Conservation (phyloP, 176 grass and related monocot genomes). For the Oryza meridionalis region DNA sequence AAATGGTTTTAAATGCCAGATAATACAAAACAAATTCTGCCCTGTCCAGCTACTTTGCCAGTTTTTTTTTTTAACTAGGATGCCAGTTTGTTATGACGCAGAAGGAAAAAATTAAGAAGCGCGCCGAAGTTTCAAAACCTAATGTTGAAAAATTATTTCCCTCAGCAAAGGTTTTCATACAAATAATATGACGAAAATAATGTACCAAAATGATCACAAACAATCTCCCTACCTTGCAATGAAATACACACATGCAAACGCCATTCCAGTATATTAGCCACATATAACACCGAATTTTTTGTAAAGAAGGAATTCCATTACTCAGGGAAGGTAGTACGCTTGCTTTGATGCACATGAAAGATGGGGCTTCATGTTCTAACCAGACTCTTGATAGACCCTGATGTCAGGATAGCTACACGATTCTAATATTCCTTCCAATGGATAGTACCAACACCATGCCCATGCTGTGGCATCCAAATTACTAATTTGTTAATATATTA, state of each 20-base stretch:
- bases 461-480: no score
- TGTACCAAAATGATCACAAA: not conserved
- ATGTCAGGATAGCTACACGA: no score
- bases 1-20: conserved; percentile 15
- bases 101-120: not conserved
- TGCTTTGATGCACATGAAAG: no score
- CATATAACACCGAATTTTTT: no score
- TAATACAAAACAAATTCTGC: not conserved
- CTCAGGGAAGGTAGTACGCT: no score
- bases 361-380: no score
- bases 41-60: conserved; percentile 14
- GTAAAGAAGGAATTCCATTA: no score
- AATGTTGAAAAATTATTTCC: not conserved
- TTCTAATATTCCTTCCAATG: no score
- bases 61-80: no score
- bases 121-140: not conserved
- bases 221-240: not conserved
- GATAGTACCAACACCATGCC: no score
- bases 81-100: not conserved
- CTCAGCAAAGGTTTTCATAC: not conserved
- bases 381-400: no score
- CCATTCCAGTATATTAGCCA: no score
- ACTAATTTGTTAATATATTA: not conserved
- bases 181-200: not conserved
- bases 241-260: not conserved